Conservation (phyloP, 2,329 filamentous ascomycete genomes). For the Endoconidiophora laricicola region DNA sequence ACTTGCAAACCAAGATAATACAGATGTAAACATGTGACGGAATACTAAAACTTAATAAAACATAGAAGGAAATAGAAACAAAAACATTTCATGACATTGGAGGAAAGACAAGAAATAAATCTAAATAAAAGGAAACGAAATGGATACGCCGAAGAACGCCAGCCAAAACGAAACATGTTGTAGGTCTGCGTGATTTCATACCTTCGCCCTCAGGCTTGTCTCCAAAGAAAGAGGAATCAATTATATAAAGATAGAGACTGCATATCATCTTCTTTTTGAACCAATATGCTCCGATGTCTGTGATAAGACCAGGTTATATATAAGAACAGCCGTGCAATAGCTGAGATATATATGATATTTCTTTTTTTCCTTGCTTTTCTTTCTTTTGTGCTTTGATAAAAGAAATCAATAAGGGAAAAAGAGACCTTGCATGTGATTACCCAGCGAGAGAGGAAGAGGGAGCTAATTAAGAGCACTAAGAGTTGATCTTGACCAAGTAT, state of each 20-base stretch:
- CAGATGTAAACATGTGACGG: not conserved
- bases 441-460: not conserved
- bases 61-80: conserved; percentile 17
- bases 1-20: not conserved
- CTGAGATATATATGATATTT: too few relatives aligned
- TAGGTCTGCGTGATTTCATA: not conserved
- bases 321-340: too few relatives aligned
- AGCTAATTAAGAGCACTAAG: not conserved
- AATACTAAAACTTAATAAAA: not conserved
- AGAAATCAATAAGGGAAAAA: too few relatives aligned
- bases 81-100: not conserved
- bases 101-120: conserved; percentile 3
- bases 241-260: too few relatives aligned
- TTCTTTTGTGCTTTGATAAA: too few relatives aligned
- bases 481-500: too few relatives aligned
- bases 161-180: conserved; percentile 10
- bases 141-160: conserved; percentile 11
- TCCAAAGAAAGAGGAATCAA: not conserved
- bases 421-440: not conserved
- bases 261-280: not conserved
- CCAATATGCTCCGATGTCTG: too few relatives aligned
- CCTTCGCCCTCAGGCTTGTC: not conserved
- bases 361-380: too few relatives aligned
- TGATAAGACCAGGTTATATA: too few relatives aligned
- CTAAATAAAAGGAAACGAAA: conserved; percentile 6